Base-by-base conservation (phyloP, 176 grass and related monocot species). In the Phyllostachys edulis region DNA sequence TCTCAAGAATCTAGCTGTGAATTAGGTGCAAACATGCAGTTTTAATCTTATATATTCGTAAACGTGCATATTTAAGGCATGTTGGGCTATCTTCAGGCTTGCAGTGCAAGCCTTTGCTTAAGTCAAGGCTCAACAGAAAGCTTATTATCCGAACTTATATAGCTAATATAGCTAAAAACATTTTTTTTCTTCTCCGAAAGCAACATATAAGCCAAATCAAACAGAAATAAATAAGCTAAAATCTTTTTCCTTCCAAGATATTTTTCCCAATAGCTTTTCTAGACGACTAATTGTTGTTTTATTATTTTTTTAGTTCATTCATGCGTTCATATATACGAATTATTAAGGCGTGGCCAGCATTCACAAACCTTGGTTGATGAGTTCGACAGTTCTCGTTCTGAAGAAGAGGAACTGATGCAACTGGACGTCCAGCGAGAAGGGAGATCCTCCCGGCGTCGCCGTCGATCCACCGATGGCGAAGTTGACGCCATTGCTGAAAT, bases 401-500 rank as follows among this genome's bases (percentile, higher is more conserved):
- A 92, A 94, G 73, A 76, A 91, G 46, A 90, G 79, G 80, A 90
- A 92, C 83, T 95, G 90, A 21, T 80, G 85, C 3, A 90, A 44
- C 74, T 95, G 93, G 16, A 95, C 82, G 60, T 76, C 79, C 9
- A 95, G 77, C 23, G 93, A 86, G 88, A 92, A 95, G 1, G 93
- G 80, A 0, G 86, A 69, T 0, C 89, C 85, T 6, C 82, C 63
- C 0, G 93, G 93, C 36, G 83, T 87, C 5, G 90, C 89, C 23
- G 82, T 86, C 4, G 93, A 95, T 46, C 93, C 90, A 23, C 77
- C 73, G 64, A 95, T 59, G 66, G 90, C 93, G 83, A 95, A 95
- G 80, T 95, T 95, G 69, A 82, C 93, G 26, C 93, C 90, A 54
- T 90, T 90, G 27, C 90, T 63, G 72, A 92, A 95, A 39, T 95